A percentile compares a stretch with the other conserved stretches of the same genome.
Evolutionary conservation across 352 stramenopile species (phyloP).

Genomic region (Phytophthora tubulina): DNA sequence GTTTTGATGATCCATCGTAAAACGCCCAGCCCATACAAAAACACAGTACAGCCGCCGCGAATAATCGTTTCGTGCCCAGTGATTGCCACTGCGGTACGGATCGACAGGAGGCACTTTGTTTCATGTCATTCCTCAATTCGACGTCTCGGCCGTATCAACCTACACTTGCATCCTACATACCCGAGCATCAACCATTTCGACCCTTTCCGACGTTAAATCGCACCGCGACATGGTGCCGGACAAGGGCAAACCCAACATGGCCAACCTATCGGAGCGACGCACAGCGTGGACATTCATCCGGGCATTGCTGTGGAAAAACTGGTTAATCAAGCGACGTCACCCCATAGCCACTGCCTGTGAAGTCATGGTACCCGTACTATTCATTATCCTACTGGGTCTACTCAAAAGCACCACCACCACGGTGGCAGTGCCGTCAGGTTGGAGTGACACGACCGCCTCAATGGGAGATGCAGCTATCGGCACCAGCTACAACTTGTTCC

Average conservation of each 20-base stretch:
- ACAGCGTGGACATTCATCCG: conserved; percentile 43
- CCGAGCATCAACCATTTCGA: conserved; percentile 17
- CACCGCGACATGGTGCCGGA: conserved; percentile 21
- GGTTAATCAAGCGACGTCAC: conserved; percentile 68
- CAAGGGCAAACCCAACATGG: conserved; percentile 17
- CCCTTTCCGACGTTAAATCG: conserved; percentile 5
- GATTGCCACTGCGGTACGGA: conserved; percentile 10
- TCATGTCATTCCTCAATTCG: conserved; percentile 28
- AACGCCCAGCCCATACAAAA: conserved; percentile 7
- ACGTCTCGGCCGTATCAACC: conserved; percentile 8
- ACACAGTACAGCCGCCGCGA: neutral
- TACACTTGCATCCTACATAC: neutral
- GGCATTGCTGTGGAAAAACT: conserved; percentile 79
- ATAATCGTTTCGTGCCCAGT: conserved; percentile 25
- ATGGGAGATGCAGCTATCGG: conserved; percentile 27
- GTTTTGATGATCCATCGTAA: conserved; percentile 23
- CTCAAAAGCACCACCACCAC: conserved; percentile 66
- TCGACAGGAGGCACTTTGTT: neutral
- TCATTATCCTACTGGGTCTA: conserved; percentile 63
- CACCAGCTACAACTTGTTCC: conserved; percentile 64
- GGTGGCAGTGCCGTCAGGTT: conserved; percentile 63
- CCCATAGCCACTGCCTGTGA: conserved; percentile 57
- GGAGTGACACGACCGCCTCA: conserved; percentile 46
- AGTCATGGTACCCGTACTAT: conserved; percentile 58
- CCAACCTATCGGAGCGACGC: conserved; percentile 30